Evolutionary conservation across 2,329 filamentous ascomycete genomes (phyloP), one percentile per base, ranked within the genome.

Genomic region (Alternaria burnsii): DNA sequence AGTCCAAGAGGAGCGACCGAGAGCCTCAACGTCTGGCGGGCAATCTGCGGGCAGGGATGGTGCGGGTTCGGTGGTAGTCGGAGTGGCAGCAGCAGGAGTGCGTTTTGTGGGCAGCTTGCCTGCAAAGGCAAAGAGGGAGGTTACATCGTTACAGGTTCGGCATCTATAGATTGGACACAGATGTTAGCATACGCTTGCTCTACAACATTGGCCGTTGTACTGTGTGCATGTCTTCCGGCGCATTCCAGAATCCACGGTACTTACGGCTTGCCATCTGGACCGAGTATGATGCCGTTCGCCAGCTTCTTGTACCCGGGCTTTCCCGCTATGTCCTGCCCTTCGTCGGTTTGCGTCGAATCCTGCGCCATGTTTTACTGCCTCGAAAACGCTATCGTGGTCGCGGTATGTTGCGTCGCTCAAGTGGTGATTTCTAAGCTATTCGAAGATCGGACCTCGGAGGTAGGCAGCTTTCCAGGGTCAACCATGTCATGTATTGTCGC

Each of bases 1-100:
- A 0, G 93, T 97, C 95, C 95, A 99, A 12, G 93, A 92, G 61
- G 89, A 89, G 63, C 93, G 91, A 50, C 95, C 95, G 5, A 99
- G 88, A 16, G 85, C 81, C 75, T 97, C 93, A 66, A 97, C 92
- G 76, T 98, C 94, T 1, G 95, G 91, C 0, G 95, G 95, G 76
- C 94, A 98, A 79, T 97, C 91, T 58, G 83, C 63, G 8, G 85
- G 82, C 14, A 81, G 75, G 4, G 71, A 40, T n/a, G 70, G 62
- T 16, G 69, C 60, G 36, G 79, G 66, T n/a, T 76, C 58, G 34
- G 78, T 58, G 5, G 82, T 59, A 5, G 40, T 18, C 11, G 40
- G 4, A 24, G 80, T 66, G 16, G 77, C 63, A 3, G 40, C 40
- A 24, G 20, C 20, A 24, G 71, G 67, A 20, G 67, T 58, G 43